Base-by-base conservation (phyloP, 2,329 filamentous ascomycete genomes). In the Pseudopyrenochaeta lycopersici region DNA sequence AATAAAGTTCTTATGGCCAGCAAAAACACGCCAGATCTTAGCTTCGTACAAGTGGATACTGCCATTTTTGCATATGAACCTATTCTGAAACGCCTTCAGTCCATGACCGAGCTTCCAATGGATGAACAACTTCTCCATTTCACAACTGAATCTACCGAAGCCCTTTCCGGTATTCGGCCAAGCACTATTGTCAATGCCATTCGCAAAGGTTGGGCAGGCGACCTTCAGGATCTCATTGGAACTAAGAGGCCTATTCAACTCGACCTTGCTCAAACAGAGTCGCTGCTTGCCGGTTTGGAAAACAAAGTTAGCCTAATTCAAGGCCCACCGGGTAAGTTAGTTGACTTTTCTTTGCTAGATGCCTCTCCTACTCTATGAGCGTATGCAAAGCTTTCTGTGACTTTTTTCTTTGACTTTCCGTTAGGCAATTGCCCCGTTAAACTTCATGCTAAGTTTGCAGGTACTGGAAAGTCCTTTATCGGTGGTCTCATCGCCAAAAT, bases 401-500 rank as follows among this genome's bases (percentile, higher is more conserved):
- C n/a, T n/a, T n/a, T 27, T 5, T 5, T 27, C 4, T 27, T 27
- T 27, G 11, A 14, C 18, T 3, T 12, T 27, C n/a, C 11, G 3
- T 23, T 4, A n/a, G 21, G 2, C n/a, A 9, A 23, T 20, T n/a
- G 5, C 6, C 14, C 6, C 6, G 14, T 5, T 12, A 14, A 21
- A 23, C 15, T 2, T 29, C 7, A 17, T 41, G 42, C 60, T 56
- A 15, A 71, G 54, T 52, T 15, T 17, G 40, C 11, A 87, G 87
- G 88, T 0, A 92, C 89, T 0, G 90, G 90, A 1, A 93, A 93
- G 60, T 91, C 88, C 0, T 90, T 90, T 56, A 82, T 91, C 2
- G 90, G 90, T 0, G 85, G 88, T 0, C 74, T 89, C 2, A 76
- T 88, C 1, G 82, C 85, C 0, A 86, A 87, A 46, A 71, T 79